Evolutionary conservation across 768 basidiomycete genomes (phyloP).

Genomic region (Russula abietina): DNA sequence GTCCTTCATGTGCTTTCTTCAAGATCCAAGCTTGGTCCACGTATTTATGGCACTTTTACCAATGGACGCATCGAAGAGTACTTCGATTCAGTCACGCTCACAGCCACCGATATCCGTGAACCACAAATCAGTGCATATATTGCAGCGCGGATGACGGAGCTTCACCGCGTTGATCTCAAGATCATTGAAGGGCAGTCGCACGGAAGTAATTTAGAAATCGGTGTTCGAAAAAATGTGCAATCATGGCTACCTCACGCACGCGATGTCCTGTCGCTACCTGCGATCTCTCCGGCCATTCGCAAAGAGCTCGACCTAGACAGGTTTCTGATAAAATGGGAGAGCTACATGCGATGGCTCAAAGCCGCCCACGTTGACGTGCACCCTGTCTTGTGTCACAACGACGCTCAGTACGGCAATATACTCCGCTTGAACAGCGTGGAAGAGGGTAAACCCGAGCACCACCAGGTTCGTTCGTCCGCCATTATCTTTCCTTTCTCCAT

Average conservation of each 20-base stretch:
- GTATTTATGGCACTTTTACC: conserved; percentile 88
- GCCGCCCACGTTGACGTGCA: conserved; percentile 51
- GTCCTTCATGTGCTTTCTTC: conserved; percentile 88
- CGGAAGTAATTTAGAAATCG: conserved; percentile 50
- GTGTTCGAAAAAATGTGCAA: conserved; percentile 58
- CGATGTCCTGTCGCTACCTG: conserved; percentile 63
- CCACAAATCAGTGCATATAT: conserved; percentile 76
- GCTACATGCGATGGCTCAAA: conserved; percentile 66
- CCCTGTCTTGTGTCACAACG: conserved; percentile 86
- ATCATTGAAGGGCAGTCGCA: conserved; percentile 47
- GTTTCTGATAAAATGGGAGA: conserved; percentile 59
- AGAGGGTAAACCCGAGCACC: conserved; percentile 62
- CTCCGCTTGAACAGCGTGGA: conserved; percentile 57
- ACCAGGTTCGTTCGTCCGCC: conserved; percentile 47
- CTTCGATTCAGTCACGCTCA: conserved; percentile 82
- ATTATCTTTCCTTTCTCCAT: neutral
- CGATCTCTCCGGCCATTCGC: conserved; percentile 41
- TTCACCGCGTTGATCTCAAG: conserved; percentile 85
- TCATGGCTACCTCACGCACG: conserved; percentile 68
- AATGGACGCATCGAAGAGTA: conserved; percentile 96
- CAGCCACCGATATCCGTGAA: conserved; percentile 71
- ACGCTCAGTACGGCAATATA: conserved; percentile 93
- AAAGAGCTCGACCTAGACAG: conserved; percentile 55
- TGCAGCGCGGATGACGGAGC: conserved; percentile 90
- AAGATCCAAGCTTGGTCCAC: conserved; percentile 81